Evolutionary conservation across 306 rosid genomes (phyloP), one percentile per base, ranked within the genome.

Genomic region (Comarum palustre): DNA sequence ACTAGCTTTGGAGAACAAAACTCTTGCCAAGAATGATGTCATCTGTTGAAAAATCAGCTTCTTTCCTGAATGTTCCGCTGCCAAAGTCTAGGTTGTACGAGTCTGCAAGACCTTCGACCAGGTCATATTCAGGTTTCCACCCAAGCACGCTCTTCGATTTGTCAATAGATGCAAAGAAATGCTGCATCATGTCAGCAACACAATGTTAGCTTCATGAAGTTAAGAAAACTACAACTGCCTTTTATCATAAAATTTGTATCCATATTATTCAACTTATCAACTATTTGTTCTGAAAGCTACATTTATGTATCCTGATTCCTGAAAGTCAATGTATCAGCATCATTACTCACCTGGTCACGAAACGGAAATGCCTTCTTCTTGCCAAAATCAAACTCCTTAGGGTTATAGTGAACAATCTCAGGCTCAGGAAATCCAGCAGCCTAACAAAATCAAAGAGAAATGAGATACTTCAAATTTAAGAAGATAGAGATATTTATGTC

Each of bases 341-440:
- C 51, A 45, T 51, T 39, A 57, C 60, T 62, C 39, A 94, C 98
- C 98, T 88, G 96, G 77, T 94, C 99, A 55, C 99, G 97, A 60
- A 94, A 94, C 41, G 99, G 99, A 55, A 94, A 91, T 31, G 97
- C 74, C 77, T 94, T 94, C 93, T 91, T 94, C 75, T 94, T 91
- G 50, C 97, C 98, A 64, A 94, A 94, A 72, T 94, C 97, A 29
- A 78, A 94, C 58, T 88, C 96, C 84, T 89, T 94, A 6, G 96
- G 99, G 73, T 94, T 94, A 78, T 84, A 94, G 84, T 89, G 99
- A 80, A 91, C 52, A 73, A 94, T 72, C 87, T 94, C 98, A 17
- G 98, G 97, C 86, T 91, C 97, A 1, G 96, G 98, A 77, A 94
- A 94, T 6, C 98, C 96, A 15, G 82, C 98, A 43, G 96, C 98